Conservation (phyloP, 305 asterid species). For the Fraxinus baroniana region DNA sequence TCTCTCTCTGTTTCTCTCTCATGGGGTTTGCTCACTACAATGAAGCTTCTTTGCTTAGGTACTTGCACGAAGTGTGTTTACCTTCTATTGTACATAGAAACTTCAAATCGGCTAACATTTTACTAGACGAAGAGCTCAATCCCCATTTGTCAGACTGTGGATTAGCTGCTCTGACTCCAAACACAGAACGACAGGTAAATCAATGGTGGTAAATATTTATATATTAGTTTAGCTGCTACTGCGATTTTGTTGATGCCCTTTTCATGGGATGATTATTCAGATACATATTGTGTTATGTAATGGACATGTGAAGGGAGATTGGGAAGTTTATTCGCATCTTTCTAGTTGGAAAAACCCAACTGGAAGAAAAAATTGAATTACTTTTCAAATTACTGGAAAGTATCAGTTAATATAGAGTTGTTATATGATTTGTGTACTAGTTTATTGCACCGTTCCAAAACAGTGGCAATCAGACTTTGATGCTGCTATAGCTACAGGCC, state of each 20-base stretch:
- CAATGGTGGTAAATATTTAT: not conserved
- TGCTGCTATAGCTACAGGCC: not conserved
- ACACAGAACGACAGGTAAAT: slow-evolving; percentile 83
- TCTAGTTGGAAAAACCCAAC: not conserved
- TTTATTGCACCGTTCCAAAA: not conserved
- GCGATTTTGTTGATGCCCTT: not conserved
- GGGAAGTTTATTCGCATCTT: not conserved
- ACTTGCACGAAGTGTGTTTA: slow-evolving; percentile 97
- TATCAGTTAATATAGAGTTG: not conserved
- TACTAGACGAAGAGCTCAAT: slow-evolving; percentile 87
- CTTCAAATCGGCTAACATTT: slow-evolving; percentile 91
- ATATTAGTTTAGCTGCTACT: slow-evolving; percentile 2
- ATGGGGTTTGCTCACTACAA: slow-evolving; percentile 20
- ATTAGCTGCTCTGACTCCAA: slow-evolving; percentile 79
- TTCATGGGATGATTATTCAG: slow-evolving; percentile 1
- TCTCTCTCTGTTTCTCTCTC: not conserved
- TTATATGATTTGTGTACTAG: slow-evolving; percentile 1
- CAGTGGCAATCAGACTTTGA: not conserved
- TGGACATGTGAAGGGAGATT: not conserved
- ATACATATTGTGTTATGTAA: not conserved
- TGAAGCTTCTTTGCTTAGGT: slow-evolving; percentile 50
- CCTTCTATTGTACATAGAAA: slow-evolving; percentile 94
- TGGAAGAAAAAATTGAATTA: not conserved
- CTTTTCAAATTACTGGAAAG: not conserved
- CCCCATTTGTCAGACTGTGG: slow-evolving; percentile 97